Conservation (phyloP, 306 rosid species). For the Pyrus pyrifolia region DNA sequence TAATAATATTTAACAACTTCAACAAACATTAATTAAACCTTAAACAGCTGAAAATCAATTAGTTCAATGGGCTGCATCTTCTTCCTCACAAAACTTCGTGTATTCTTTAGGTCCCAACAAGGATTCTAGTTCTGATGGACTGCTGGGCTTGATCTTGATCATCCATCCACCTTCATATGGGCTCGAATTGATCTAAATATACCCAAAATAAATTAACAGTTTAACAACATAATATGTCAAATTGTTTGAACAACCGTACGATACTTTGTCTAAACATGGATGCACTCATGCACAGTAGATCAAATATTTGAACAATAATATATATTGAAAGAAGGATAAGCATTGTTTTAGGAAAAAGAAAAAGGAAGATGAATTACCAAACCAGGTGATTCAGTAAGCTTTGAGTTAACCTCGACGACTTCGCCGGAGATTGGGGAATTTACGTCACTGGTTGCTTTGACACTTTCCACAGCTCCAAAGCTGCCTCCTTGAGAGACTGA, state of each 20-base stretch:
- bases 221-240: background rate
- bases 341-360: background rate
- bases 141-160: constrained; percentile 83
- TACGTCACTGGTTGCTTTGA: constrained; percentile 88
- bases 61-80: constrained; percentile 65
- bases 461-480: constrained; percentile 97
- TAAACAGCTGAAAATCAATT: constrained; percentile 23
- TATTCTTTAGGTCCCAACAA: constrained; percentile 70
- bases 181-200: constrained; percentile 47
- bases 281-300: background rate
- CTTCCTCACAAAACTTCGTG: constrained; percentile 78
- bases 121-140: constrained; percentile 56
- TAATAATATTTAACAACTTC: constrained; percentile 18
- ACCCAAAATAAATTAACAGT: background rate
- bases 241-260: background rate
- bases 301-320: background rate
- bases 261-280: background rate
- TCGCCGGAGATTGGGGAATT: constrained; percentile 96
- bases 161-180: constrained; percentile 96
- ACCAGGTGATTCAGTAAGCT: constrained; percentile 65
- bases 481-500: constrained; percentile 43
- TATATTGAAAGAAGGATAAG: background rate
- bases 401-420: constrained; percentile 68
- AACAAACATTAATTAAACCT: constrained; percentile 16
- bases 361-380: constrained; percentile 41